phyloP scores from a whole-genome alignment of 106 monocot species.

The Apostasia shenzhenica region DNA sequence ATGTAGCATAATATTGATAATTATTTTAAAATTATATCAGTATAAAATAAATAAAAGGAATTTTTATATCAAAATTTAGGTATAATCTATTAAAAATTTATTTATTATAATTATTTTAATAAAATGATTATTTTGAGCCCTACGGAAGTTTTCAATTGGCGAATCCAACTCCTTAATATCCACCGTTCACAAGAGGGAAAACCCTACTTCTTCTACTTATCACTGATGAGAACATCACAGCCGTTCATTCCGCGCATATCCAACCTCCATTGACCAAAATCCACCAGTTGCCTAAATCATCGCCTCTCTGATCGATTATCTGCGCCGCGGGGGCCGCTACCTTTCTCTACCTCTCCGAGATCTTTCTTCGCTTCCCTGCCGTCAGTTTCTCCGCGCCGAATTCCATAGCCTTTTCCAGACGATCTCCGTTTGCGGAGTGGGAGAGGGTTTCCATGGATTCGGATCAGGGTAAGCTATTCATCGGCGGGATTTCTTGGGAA shows the following conservation, averaged over 20 bases:
- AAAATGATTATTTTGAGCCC: no score
- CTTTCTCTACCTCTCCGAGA: no score
- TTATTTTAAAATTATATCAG: no score
- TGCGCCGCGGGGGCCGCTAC: not conserved
- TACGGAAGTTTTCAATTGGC: no score
- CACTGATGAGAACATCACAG: not conserved
- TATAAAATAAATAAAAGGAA: no score
- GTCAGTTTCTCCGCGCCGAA: not conserved
- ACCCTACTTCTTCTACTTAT: not conserved
- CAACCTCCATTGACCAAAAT: no score
- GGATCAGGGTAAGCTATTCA: slow-evolving; percentile 31
- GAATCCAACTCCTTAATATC: no score
- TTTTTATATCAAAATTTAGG: no score
- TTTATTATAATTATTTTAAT: no score
- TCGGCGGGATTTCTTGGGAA: slow-evolving; percentile 41
- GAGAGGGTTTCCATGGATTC: slow-evolving; percentile 13
- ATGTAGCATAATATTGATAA: no score
- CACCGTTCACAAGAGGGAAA: no score
- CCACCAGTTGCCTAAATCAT: not conserved
- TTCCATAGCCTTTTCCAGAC: not conserved
- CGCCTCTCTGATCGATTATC: not conserved
- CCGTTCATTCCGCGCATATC: not conserved
- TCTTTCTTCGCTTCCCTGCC: not conserved
- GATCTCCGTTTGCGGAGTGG: not conserved
- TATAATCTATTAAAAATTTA: no score